Base-by-base conservation (phyloP, 2,329 filamentous ascomycete genomes). In the Sporothrix humicola region DNA sequence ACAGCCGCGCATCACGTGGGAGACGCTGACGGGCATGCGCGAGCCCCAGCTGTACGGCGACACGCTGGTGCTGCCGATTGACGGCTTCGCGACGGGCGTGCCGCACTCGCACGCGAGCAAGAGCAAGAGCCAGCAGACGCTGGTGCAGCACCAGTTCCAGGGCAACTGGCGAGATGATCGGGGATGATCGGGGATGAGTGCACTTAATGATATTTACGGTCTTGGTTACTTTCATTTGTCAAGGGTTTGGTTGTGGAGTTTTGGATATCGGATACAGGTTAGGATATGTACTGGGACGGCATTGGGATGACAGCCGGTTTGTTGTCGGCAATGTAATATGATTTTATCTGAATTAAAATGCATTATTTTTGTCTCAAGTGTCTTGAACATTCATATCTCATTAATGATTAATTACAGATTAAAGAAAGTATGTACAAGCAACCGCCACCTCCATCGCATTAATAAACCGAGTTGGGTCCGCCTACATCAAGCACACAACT, bases 51-150 rank as follows among this genome's bases (percentile, higher is more conserved):
- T 78, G 12, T 74, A 74, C 46, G 77, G 77, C 42, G 76, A 78
- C 72, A 76, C 75, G 23, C 73, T 78, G 44, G 72, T 78, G 52
- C 73, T 78, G 46, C 76, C 77, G 37, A 77, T 77, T n/a, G 65
- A 78, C 61, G 75, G 74, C 15, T 77, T 78, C n/a, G 77, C 74
- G 0, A 76, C 76, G 20, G 76, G 75, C 59, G 75, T 77, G 73
- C 73, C 72, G 65, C 76, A 77, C 71, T 77, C 76, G 31, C 63
- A 74, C 13, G 71, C 75, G 13, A 77, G 68, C 61, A 66, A 15
- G 37, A n/a, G 6, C 9, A 52, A 31, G 12, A 46, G 61, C 2
- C 48, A 72, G 0, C 10, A 44, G 15, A 75, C 76, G 9, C 50
- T 77, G 23, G 23, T 75, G 2, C 56, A 20, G 42, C 76, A 77